Evolutionary conservation across 345 rosid genomes (phyloP).

Genomic region (Eucalyptus leucophloia): DNA sequence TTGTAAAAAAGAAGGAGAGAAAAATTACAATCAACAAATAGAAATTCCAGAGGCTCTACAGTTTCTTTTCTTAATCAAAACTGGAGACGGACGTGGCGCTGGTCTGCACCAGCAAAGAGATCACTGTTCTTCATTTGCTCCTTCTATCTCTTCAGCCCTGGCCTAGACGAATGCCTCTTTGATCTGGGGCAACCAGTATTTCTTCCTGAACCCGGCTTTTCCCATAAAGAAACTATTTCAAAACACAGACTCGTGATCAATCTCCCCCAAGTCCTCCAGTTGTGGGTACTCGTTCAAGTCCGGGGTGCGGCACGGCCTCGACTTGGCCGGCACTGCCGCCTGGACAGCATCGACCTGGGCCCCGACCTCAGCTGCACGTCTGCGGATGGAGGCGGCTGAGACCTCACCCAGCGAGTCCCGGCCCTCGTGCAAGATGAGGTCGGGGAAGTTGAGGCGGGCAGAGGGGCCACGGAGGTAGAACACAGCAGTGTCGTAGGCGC

Average conservation of each 20-base stretch:
- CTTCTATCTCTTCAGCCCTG: neutral
- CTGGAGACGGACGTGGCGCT: neutral
- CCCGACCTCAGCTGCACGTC: constrained; percentile 35
- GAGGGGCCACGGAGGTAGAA: constrained; percentile 40
- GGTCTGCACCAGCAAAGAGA: neutral
- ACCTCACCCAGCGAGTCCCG: neutral
- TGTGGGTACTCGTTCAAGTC: constrained; percentile 29
- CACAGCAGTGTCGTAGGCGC: constrained; percentile 39
- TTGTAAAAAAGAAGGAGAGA: neutral
- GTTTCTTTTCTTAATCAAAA: neutral
- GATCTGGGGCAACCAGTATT: neutral
- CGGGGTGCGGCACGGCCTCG: constrained; percentile 4
- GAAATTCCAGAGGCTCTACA: neutral
- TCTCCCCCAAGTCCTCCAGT: constrained; percentile 10
- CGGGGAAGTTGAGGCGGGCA: constrained; percentile 40
- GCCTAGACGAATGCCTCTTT: neutral
- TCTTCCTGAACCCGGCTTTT: neutral
- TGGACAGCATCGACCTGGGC: constrained; percentile 25
- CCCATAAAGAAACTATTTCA: neutral
- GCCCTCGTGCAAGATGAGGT: constrained; percentile 6
- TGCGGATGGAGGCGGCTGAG: constrained; percentile 22
- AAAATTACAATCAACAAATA: neutral
- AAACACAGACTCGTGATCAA: neutral
- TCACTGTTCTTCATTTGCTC: neutral
- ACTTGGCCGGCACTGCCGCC: neutral